Percentiles rank a stretch among this genome's conserved stretches.
phyloP scores from a whole-genome alignment of 2,329 filamentous ascomycete species.

The Epichloe festucae region DNA sequence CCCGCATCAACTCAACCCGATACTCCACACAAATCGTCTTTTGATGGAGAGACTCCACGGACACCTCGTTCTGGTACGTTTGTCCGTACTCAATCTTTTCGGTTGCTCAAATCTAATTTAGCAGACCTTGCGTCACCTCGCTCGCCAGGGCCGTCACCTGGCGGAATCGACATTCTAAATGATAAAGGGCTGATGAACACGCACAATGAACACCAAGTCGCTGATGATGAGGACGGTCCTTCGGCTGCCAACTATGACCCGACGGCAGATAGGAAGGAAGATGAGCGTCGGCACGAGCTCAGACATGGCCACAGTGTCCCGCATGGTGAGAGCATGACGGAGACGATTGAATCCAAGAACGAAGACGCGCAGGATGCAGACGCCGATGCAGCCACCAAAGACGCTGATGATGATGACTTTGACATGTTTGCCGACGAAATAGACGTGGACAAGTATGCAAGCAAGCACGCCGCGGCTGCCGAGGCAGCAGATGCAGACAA shows the following conservation, averaged over 20 bases:
- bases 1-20: slow-evolving; percentile 37
- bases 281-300: slow-evolving; percentile 56
- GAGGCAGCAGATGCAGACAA: slow-evolving; percentile 28
- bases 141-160: slow-evolving; percentile 35
- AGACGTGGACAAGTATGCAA: slow-evolving; percentile 51
- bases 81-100: slow-evolving; percentile 9
- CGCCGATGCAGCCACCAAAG: slow-evolving; percentile 28
- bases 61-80: slow-evolving; percentile 37
- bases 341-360: slow-evolving; percentile 1
- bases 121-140: slow-evolving; percentile 28
- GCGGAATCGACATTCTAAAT: slow-evolving; percentile 48
- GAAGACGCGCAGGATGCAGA: neutral
- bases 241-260: slow-evolving; percentile 94
- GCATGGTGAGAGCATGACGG: slow-evolving; percentile 27
- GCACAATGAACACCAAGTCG: slow-evolving; percentile 29
- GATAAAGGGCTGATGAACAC: slow-evolving; percentile 56
- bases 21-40: slow-evolving; percentile 23
- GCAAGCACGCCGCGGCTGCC: slow-evolving; percentile 30
- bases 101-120: slow-evolving; percentile 10
- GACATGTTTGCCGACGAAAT: slow-evolving; percentile 87
- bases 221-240: slow-evolving; percentile 51
- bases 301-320: slow-evolving; percentile 43
- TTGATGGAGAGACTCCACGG: slow-evolving; percentile 24
- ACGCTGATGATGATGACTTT: slow-evolving; percentile 54
- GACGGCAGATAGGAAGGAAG: slow-evolving; percentile 76